Conservation (phyloP, 306 rosid species). For the Trifolium dubium region DNA sequence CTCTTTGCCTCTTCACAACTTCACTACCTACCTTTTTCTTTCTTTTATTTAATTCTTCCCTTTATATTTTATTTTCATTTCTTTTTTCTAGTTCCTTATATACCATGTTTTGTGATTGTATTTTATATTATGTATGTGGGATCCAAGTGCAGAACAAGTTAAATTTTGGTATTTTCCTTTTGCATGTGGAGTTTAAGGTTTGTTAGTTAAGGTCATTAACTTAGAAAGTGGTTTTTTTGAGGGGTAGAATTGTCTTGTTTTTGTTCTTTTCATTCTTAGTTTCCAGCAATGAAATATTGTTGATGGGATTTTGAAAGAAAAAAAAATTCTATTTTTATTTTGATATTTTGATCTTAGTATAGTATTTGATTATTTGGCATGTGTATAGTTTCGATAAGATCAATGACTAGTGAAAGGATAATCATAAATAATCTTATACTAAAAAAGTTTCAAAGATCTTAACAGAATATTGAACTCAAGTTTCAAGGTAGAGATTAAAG, state of each 20-base stretch:
- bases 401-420: not conserved
- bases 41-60: conserved; percentile 7
- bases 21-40: conserved; percentile 32
- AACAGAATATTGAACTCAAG: not conserved
- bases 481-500: not conserved
- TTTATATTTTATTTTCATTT: not conserved
- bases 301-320: not conserved
- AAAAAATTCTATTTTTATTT: not conserved
- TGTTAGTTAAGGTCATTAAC: conserved; percentile 28
- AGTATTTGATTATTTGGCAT: conserved; percentile 28
- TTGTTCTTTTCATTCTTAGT: conserved; percentile 29
- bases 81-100: not conserved
- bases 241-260: conserved; percentile 26
- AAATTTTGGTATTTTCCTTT: conserved; percentile 41
- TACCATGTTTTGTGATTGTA: conserved; percentile 11
- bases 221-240: conserved; percentile 21
- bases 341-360: conserved; percentile 9
- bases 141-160: conserved; percentile 48
- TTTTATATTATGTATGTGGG: conserved; percentile 37
- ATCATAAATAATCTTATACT: not conserved
- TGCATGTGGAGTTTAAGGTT: conserved; percentile 69
- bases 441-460: not conserved
- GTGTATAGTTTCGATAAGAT: not conserved
- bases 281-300: conserved; percentile 22
- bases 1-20: conserved; percentile 33